Percentiles rank a stretch among this genome's conserved stretches.
These are phyloP conservation scores for Metrosideros polymorpha DNA, from an alignment of 441 rosid genomes.

Conservation along the genomic window DNA sequence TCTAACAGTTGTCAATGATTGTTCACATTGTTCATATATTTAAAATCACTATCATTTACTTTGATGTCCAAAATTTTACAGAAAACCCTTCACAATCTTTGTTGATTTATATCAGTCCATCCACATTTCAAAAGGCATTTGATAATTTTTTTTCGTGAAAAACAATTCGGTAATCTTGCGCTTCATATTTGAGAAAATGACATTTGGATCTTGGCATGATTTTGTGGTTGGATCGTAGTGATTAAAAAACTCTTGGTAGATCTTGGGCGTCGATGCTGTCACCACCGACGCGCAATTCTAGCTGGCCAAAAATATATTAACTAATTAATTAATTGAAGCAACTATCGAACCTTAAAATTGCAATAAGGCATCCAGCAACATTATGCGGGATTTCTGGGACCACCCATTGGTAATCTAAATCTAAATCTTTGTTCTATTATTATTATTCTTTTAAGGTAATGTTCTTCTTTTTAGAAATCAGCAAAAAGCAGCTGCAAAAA, in stretches of 20 bases:
- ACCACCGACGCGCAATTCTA: not conserved
- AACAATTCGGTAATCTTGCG: not conserved
- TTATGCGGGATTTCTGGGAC: not conserved
- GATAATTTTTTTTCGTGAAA: not conserved
- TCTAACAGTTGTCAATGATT: too few relatives aligned
- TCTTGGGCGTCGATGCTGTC: not conserved
- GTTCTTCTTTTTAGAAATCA: not conserved
- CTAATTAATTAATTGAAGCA: not conserved
- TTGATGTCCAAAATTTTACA: too few relatives aligned
- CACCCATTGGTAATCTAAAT: not conserved
- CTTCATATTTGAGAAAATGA: not conserved
- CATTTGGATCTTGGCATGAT: not conserved
- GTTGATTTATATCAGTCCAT: not conserved
- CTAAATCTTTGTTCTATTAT: not conserved
- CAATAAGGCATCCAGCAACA: not conserved
- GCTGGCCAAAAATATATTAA: not conserved
- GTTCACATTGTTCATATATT: rapidly evolving
- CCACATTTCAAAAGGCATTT: not conserved
- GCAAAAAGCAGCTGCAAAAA: not conserved
- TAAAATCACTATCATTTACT: not conserved
- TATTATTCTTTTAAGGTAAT: too few relatives aligned
- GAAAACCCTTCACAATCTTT: not conserved
- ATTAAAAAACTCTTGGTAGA: rapidly evolving
- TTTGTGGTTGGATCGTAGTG: not conserved
- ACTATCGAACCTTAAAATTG: not conserved